These are phyloP conservation scores for Sarocladium oryzae DNA, from an alignment of 2,329 filamentous ascomycete genomes.

Conservation along the genomic window DNA sequence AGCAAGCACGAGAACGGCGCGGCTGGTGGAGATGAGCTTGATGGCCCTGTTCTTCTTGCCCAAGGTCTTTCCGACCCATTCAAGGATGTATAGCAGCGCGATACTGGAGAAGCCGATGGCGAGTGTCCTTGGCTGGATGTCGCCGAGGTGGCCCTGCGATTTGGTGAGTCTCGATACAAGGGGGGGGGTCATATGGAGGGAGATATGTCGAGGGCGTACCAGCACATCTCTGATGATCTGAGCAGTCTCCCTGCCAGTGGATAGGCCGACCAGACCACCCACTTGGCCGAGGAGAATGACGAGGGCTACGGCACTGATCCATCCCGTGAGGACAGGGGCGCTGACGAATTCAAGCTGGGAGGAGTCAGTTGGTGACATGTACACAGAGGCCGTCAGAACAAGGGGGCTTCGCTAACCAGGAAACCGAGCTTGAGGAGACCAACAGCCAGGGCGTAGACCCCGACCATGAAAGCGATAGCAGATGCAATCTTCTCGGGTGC, in stretches of 20 bases:
- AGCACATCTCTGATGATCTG: conserved; percentile 54
- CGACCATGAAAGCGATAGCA: conserved; percentile 57
- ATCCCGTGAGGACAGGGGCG: conserved; percentile 56
- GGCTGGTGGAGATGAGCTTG: conserved; percentile 52
- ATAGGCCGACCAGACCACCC: conserved; percentile 51
- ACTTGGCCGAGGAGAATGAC: conserved; percentile 62
- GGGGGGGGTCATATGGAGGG: background rate
- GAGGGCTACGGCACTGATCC: conserved; percentile 60
- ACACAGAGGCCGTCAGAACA: too few relatives aligned
- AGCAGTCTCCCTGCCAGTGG: conserved; percentile 45
- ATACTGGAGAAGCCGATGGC: conserved; percentile 54
- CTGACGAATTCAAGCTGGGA: conserved; percentile 54
- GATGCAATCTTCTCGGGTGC: conserved; percentile 49
- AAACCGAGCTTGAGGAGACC: conserved; percentile 59
- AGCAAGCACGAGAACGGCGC: conserved; percentile 53
- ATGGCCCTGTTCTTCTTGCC: conserved; percentile 50
- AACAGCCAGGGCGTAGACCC: conserved; percentile 51
- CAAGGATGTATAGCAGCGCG: conserved; percentile 47
- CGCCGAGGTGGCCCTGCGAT: conserved; percentile 37
- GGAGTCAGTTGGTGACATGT: too few relatives aligned
- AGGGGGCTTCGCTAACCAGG: conserved; percentile 22
- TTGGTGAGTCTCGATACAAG: background rate
- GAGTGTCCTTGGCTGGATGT: conserved; percentile 51
- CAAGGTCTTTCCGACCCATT: conserved; percentile 53
- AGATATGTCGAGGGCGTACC: background rate